Conservation (phyloP, 257 asterid genomes). For the Solanum chmielewskii region DNA sequence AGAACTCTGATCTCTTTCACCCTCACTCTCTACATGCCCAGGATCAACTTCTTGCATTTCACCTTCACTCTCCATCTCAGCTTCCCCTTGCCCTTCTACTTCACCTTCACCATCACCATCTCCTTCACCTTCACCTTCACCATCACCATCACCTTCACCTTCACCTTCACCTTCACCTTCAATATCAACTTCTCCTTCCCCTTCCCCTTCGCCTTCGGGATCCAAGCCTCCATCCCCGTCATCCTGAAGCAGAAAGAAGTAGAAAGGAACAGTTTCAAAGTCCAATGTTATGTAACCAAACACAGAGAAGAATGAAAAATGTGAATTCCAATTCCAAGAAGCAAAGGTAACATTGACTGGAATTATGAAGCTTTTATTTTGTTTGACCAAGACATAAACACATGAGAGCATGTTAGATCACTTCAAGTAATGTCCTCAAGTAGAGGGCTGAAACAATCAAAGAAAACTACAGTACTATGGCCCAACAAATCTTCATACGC, state of each 20-base stretch:
- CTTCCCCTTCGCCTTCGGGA: conserved; percentile 15
- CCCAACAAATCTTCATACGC: background rate
- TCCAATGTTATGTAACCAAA: background rate
- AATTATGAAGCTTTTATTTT: background rate
- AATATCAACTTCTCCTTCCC: conserved; percentile 32
- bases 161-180: conserved; percentile 42
- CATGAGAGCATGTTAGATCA: background rate
- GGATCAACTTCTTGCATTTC: conserved; percentile 54
- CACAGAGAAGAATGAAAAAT: background rate
- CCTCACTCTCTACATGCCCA: conserved; percentile 64
- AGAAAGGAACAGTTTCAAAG: background rate
- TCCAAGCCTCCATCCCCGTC: conserved; percentile 67
- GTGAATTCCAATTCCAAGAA: background rate
- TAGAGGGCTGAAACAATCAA: background rate
- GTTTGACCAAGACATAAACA: background rate
- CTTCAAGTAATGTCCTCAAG: background rate
- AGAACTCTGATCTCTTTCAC: conserved; percentile 75
- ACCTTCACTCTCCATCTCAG: conserved; percentile 66
- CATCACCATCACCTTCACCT: conserved; percentile 21
- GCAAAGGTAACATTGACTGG: background rate
- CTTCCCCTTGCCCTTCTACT: conserved; percentile 62
- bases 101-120: conserved; percentile 56
- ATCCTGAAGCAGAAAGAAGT: background rate
- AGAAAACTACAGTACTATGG: background rate
- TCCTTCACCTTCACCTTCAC: conserved; percentile 65